phyloP scores from a whole-genome alignment of 441 rosid genomes.

The Pelargonium cotyledonis region DNA sequence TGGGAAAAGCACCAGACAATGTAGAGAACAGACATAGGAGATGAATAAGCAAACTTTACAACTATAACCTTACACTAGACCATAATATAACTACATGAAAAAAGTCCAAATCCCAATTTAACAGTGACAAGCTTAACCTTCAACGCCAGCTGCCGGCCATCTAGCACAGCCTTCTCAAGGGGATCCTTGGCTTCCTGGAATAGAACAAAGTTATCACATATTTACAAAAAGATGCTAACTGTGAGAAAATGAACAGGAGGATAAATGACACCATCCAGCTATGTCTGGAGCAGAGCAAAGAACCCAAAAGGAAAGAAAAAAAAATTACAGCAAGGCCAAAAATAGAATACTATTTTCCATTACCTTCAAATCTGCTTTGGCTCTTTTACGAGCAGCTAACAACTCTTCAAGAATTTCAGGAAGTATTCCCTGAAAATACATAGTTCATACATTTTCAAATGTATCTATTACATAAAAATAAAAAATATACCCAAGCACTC shows the following conservation, averaged over 20 bases:
- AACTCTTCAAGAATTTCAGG: slow-evolving; percentile 99
- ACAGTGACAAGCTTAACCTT: slow-evolving; percentile 46
- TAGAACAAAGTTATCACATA: slow-evolving; percentile 20
- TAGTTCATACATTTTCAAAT: slow-evolving; percentile 3
- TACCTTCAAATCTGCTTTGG: slow-evolving; percentile 95
- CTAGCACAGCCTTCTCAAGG: slow-evolving; percentile 91
- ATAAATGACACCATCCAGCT: background rate
- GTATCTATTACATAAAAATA: background rate
- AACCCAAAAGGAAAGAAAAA: slow-evolving; percentile 4
- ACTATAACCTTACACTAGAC: background rate
- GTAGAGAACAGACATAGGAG: slow-evolving; percentile 17
- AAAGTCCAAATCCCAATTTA: slow-evolving; percentile 9
- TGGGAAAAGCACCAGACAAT: slow-evolving; percentile 31
- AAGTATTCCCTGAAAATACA: slow-evolving; percentile 73
- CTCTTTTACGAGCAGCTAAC: slow-evolving; percentile 86
- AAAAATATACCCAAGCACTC: background rate
- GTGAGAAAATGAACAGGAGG: slow-evolving; percentile 9
- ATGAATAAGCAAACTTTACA: background rate
- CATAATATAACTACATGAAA: background rate
- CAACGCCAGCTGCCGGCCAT: slow-evolving; percentile 93
- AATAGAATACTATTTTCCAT: slow-evolving; percentile 8
- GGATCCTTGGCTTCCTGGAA: slow-evolving; percentile 95
- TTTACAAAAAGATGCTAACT: slow-evolving; percentile 10
- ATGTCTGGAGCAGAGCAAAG: slow-evolving; percentile 8
- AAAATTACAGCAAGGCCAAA: slow-evolving; percentile 14